These are phyloP conservation scores for Pseudotulostoma volvatum DNA, from an alignment of 495 filamentous ascomycete species.

Conservation along the genomic window DNA sequence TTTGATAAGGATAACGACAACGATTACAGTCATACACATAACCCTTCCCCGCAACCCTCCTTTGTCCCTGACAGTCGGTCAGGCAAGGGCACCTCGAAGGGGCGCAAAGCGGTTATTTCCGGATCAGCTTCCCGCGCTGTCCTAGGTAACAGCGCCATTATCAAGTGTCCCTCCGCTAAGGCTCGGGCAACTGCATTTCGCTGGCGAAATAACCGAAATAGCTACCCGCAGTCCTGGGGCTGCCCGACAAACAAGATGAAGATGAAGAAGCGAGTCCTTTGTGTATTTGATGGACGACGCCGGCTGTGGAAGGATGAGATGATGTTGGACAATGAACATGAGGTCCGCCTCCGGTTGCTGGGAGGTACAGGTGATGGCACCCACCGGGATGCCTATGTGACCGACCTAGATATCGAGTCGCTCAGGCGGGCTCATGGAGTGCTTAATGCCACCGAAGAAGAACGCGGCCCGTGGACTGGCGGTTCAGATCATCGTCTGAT, in stretches of 20 bases:
- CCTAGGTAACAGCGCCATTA: constrained; percentile 33
- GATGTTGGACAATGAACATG: constrained; percentile 92
- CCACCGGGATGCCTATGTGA: constrained; percentile 52
- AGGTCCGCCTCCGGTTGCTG: constrained; percentile 68
- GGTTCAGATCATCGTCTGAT: constrained; percentile 19
- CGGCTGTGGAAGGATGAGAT: constrained; percentile 96
- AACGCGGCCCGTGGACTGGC: constrained; percentile 67
- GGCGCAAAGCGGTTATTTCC: constrained; percentile 19
- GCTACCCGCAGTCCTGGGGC: constrained; percentile 87
- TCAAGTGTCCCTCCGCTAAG: constrained; percentile 22
- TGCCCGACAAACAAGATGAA: constrained; percentile 81
- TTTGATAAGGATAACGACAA: constrained; percentile 32
- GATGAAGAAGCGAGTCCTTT: constrained; percentile 90
- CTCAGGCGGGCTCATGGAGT: constrained; percentile 74
- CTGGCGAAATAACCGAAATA: constrained; percentile 70
- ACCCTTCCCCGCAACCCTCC: no score
- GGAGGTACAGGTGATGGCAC: constrained; percentile 44
- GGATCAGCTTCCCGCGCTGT: constrained; percentile 22
- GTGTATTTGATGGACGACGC: constrained; percentile 78
- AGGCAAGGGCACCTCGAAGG: constrained; percentile 31
- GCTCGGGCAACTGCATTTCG: constrained; percentile 39
- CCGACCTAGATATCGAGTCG: constrained; percentile 85
- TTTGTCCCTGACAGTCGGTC: constrained; percentile 26
- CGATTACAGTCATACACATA: no score
- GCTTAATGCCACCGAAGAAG: constrained; percentile 55